phyloP scores from a whole-genome alignment of 352 stramenopile genomes.

The Elongisporangium undulatum region DNA sequence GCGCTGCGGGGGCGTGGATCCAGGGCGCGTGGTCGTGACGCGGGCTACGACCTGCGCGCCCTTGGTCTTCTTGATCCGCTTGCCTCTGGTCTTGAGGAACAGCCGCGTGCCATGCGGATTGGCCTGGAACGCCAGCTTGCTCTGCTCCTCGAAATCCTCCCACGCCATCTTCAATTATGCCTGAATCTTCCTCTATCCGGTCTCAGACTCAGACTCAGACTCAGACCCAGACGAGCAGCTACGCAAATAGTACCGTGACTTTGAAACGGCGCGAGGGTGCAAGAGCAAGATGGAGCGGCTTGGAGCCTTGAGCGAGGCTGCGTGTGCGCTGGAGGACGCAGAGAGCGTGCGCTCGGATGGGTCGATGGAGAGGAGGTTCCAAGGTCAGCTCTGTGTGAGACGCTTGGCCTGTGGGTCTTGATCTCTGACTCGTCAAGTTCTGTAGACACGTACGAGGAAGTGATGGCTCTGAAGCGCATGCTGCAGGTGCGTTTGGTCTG shows the following conservation, averaged over 20 bases:
- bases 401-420: neutral
- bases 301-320: neutral
- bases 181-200: neutral
- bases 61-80: conserved; percentile 15
- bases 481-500: conserved; percentile 37
- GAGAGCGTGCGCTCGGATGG: neutral
- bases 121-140: conserved; percentile 55
- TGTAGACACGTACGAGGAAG: conserved; percentile 49
- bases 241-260: neutral
- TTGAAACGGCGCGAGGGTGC: neutral
- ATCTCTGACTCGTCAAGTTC: neutral
- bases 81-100: conserved; percentile 46
- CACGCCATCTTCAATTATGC: conserved; percentile 11
- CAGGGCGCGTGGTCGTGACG: conserved; percentile 25
- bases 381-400: conserved; percentile 12
- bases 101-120: conserved; percentile 50
- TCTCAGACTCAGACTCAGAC: neutral
- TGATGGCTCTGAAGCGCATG: conserved; percentile 50
- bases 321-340: neutral
- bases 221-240: neutral
- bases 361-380: conserved; percentile 34
- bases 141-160: conserved; percentile 69
- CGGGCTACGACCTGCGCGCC: conserved; percentile 37
- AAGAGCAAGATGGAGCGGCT: neutral
- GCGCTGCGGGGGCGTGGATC: neutral